Base-by-base conservation (phyloP, 2,329 filamentous ascomycete genomes). In the Aspergillus felis region DNA sequence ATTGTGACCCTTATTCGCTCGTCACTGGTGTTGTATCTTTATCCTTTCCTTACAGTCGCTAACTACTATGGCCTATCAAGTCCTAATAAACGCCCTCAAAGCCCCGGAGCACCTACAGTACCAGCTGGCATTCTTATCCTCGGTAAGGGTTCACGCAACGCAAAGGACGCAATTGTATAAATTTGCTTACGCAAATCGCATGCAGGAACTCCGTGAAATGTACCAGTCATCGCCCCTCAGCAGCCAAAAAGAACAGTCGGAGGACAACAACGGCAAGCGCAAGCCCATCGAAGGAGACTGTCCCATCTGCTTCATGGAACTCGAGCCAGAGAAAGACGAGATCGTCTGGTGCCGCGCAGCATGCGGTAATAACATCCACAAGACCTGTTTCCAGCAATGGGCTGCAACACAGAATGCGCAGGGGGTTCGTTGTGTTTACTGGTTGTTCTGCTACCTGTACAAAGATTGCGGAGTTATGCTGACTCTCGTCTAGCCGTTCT, bases 301-400 rank as follows among this genome's bases (percentile, higher is more conserved):
- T 64, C 83, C 84, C 0, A 84, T 87, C 60, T 87, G 85, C 69
- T 84, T 82, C 66, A 81, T 80, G 72, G 80, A 83, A 52, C 79
- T 85, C 53, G 75, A 80, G 27, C 67, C 77, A 1, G 68, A 67
- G 3, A 75, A 75, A 10, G 73, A 81, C 56, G 75, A 80, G 4
- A 77, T 80, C 6, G 71, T 84, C 9, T 87, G 83, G 78, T 87
- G 85, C 71, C 81, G 81, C 64, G 79, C 80, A 0, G 76, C 81
- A 2, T 88, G 85, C 62, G 85, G 84, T 20, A 86, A 87, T 69
- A 87, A 87, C 63, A 72, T 86, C n/a, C 84, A 86, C 67, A 79
- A 79, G 57, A 65, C 69, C 1, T 86, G 84, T 62, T 85, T 86
- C 67, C 69, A 81, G 55, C 75, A 80, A 58, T 86, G 84, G 84